Evolutionary conservation across 176 grass and related monocot species (phyloP), one percentile per base, ranked within the genome.

Genomic region (Hordeum vulgare): DNA sequence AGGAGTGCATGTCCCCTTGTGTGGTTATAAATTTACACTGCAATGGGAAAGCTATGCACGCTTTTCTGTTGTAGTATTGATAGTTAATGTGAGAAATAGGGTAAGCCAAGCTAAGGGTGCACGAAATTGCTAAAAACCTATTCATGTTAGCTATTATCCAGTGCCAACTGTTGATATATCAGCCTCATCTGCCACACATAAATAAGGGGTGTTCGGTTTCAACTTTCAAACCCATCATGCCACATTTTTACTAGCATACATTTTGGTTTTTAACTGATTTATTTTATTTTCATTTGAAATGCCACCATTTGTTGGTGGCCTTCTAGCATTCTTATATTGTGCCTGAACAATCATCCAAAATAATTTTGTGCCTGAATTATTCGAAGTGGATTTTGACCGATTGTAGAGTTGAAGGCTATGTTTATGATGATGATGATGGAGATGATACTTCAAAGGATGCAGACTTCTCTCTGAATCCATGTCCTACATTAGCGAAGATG

Each of bases 361-460:
- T 9, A 56, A 56, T 3, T 56, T 9, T 56, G 53, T 21, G 17
- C 53, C 53, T 56, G 20, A 51, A 18, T 64, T 64, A 9, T 86
- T 76, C 77, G 29, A 28, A 66, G 39, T 73, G 23, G 31, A 3
- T 34, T 84, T 81, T 81, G 37, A 47, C 44, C 58, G 77, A 77
- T 56, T 72, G 41, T 66, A 90, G 88, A 66, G 7, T 56, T 74
- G 84, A 74, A 79, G 11, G 45, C 62, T 90, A 74, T 71, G 33
- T 82, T 74, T 86, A 86, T 66, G 74, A 86, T 64, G 79, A 65
- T 35, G 45, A 86, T 79, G 47, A 59, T 34, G 79, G 37, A 23
- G 61, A 14, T 58, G 44, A 77, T 66, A 26, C 44, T 82, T 64
- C 65, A 66, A 60, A 86, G n/a, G 85, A 84, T 81, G 31, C 20